Evolutionary conservation across 495 filamentous ascomycete species (phyloP), one percentile per base, ranked within the genome.

Genomic region (Podospora didyma): DNA sequence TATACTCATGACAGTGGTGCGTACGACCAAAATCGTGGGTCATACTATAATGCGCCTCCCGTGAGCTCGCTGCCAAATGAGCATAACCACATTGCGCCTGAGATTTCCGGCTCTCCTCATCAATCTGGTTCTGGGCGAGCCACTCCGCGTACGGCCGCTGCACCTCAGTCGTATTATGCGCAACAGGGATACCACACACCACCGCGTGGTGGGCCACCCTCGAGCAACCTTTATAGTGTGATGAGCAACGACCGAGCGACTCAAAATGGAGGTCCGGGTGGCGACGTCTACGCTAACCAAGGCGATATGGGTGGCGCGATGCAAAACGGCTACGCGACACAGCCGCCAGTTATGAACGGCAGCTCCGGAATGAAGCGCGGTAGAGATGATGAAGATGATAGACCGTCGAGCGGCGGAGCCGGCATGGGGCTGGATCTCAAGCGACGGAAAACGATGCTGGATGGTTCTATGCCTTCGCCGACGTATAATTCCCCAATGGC

Each of bases 31-130:
- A 87, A 79, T 63, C 87, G 90, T 24, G 75, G 75, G 24, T 79
- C 89, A 3, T 95, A 93, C 55, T 93, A 96, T 72, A 86, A 75
- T 45, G 77, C 87, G 46, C 74, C 84, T 1, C 79, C 84, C 2
- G 82, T 90, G 35, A 77, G 75, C 22, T 76, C 89, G 14, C 69
- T 92, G 46, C 75, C 81, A 20, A 84, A 82, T 46, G 94, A 96
- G 28, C 89, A 92, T 66, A 69, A 88, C 53, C 91, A 96, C 66
- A 70, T 96, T 20, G 86, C 89, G 5, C 84, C 92, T 2, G 92
- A 96, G 55, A 86, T 97, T 75, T 88, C 84, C 4, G 88, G 87
- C 11, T 96, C 94, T 42, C 90, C 91, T n/a, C 89, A 95, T 63
- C 90, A 91, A 61, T 87, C 86, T 45, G 88, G 84, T 10, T 95